Base-by-base conservation (phyloP, 345 rosid species). In the Melastoma malabathricum region DNA sequence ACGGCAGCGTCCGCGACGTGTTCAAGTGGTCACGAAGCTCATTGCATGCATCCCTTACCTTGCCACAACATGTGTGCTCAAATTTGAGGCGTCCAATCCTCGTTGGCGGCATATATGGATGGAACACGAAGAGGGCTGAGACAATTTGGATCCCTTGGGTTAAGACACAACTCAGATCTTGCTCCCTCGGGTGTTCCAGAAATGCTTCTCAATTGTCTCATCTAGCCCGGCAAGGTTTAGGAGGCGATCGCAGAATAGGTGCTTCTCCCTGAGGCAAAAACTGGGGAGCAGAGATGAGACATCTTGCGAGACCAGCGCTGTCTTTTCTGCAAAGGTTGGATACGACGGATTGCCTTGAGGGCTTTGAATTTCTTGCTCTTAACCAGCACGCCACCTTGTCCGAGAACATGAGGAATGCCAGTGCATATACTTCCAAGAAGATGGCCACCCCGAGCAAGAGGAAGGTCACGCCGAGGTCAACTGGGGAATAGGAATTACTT, bases 381-480 rank as follows among this genome's bases (percentile, higher is more conserved):
- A 6, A n/a, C 45, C 59, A 34, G 18, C 22, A 10, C 16, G 20
- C 16, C 7, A 56, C 23, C 62, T 54, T 48, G 14, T 43, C 54
- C 0, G 74, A 75, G 14, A 45, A 18, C 25, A 50, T 1, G 14
- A 46, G 38, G 29, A 18, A 1, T 1, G 15, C 44, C 4, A 48
- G 13, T 10, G 68, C 50, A 29, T 25, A 39, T 2, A 58, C 13
- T 15, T 75, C 74, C 25, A 65, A 52, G 23, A 47, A 3, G 43
- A 58, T 4, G 6, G 66, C 69, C 6, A 39, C 61, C 0, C 2
- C 43, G 14, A 71, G 58, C 25, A 71, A 18, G 13, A 48, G 2
- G n/a, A 43, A 57, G 20, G 69, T 62, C 6, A 68, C 5, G 25
- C 12, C 4, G 7, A 34, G 22, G 49, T 71, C 69, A 12, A 20